These are phyloP conservation scores for Kwoniella europaea DNA, from an alignment of 768 basidiomycete species.

Conservation along the genomic window DNA sequence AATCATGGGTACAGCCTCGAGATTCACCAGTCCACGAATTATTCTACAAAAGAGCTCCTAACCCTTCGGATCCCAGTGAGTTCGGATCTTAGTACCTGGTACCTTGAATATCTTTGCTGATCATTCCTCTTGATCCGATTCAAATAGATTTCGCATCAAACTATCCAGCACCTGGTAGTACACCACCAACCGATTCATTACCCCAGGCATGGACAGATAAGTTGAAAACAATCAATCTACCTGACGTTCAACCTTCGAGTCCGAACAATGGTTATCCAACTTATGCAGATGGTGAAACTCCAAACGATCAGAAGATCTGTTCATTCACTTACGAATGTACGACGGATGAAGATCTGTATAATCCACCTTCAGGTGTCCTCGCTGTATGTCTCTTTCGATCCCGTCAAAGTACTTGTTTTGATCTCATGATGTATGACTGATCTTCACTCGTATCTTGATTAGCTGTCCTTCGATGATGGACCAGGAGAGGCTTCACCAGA, in stretches of 20 bases:
- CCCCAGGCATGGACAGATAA: conserved; percentile 76
- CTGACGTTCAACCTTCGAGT: conserved; percentile 67
- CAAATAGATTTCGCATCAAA: conserved; percentile 68
- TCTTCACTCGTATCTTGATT: background rate
- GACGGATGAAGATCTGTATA: conserved; percentile 70
- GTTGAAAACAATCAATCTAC: conserved; percentile 73
- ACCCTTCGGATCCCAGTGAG: conserved; percentile 31
- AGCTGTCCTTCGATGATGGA: conserved; percentile 56
- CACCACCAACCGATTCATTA: conserved; percentile 64
- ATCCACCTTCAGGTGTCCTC: conserved; percentile 73
- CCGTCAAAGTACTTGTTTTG: background rate
- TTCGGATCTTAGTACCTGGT: conserved; percentile 4
- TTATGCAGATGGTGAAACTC: conserved; percentile 51
- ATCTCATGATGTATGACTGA: background rate
- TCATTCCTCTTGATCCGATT: background rate
- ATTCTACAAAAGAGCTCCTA: conserved; percentile 29
- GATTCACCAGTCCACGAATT: conserved; percentile 29
- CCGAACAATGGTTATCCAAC: conserved; percentile 53
- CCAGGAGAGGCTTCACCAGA: conserved; percentile 51
- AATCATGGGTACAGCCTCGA: conserved; percentile 33
- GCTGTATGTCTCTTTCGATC: conserved; percentile 52
- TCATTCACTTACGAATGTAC: conserved; percentile 76
- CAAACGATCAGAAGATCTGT: conserved; percentile 66
- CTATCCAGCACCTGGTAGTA: conserved; percentile 64
- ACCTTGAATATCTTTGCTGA: background rate